Conservation (phyloP, 1,284 basidiomycete species). For the Caloboletus firmus region DNA sequence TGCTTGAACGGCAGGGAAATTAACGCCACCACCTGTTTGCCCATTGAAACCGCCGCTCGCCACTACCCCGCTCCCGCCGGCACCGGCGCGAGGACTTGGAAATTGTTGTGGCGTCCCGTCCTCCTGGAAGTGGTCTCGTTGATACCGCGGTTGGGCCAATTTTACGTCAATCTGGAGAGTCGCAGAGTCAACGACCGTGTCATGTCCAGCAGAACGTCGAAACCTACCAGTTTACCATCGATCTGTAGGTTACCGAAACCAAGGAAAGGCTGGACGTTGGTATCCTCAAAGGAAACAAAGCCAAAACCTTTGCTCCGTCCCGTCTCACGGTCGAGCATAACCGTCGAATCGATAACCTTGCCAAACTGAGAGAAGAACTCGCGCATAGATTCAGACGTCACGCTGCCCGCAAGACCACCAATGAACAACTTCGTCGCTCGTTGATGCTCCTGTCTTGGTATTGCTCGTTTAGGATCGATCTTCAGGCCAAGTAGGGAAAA, state of each 20-base stretch:
- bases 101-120: slow-evolving; percentile 42
- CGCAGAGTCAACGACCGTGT: slow-evolving; percentile 9
- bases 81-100: slow-evolving; percentile 1
- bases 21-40: slow-evolving; percentile 29
- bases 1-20: slow-evolving; percentile 26
- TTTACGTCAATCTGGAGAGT: slow-evolving; percentile 86
- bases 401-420: slow-evolving; percentile 87
- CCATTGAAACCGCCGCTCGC: slow-evolving; percentile 17
- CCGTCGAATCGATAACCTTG: slow-evolving; percentile 93
- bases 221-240: slow-evolving; percentile 84
- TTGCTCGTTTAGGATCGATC: slow-evolving; percentile 99
- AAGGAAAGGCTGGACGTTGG: slow-evolving; percentile 82
- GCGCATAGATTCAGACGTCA: slow-evolving; percentile 92
- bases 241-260: slow-evolving; percentile 85
- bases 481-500: slow-evolving; percentile 36
- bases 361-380: slow-evolving; percentile 91
- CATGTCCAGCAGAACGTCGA: background rate
- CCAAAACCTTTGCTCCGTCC: slow-evolving; percentile 97
- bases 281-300: slow-evolving; percentile 94
- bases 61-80: slow-evolving; percentile 21
- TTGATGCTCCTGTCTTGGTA: slow-evolving; percentile 93
- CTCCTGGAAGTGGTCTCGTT: slow-evolving; percentile 58
- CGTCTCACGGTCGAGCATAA: slow-evolving; percentile 98
- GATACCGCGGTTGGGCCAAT: slow-evolving; percentile 83
- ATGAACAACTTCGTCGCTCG: slow-evolving; percentile 94